A percentile compares a stretch with the other conserved stretches of the same genome.
Conservation (phyloP, 345 rosid species). For the Viola odorata region DNA sequence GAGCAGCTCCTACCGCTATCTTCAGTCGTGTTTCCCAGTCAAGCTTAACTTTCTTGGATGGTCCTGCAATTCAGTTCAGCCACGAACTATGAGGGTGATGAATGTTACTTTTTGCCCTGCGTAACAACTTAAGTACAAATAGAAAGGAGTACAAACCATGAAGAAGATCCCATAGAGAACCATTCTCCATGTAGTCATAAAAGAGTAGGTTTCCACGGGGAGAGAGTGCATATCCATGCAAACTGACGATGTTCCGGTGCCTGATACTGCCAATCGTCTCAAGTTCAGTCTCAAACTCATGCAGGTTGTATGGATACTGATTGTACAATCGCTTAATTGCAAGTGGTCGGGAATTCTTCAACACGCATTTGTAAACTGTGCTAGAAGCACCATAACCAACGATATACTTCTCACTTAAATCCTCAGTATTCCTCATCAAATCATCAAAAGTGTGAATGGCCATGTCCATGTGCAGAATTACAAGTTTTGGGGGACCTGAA, state of each 20-base stretch:
- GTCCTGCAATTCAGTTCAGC: constrained; percentile 33
- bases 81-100: not conserved
- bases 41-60: constrained; percentile 73
- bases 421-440: constrained; percentile 79
- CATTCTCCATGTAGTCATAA: constrained; percentile 94
- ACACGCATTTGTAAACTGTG: constrained; percentile 72
- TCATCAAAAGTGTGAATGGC: constrained; percentile 86
- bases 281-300: constrained; percentile 87
- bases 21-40: constrained; percentile 90
- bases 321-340: constrained; percentile 86
- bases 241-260: constrained; percentile 81
- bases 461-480: constrained; percentile 93
- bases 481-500: constrained; percentile 75
- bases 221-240: constrained; percentile 83
- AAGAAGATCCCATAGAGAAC: constrained; percentile 93
- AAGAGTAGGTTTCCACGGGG: constrained; percentile 82
- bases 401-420: constrained; percentile 63
- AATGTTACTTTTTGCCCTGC: not conserved
- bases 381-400: constrained; percentile 90
- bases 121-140: too few species aligned
- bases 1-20: constrained; percentile 89
- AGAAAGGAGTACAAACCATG: constrained; percentile 51
- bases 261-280: constrained; percentile 89
- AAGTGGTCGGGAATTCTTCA: constrained; percentile 80
- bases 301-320: constrained; percentile 52